Evolutionary conservation across 192 early-diverging fungal genomes (phyloP).

Genomic region (Rhizophlyctis rosea): DNA sequence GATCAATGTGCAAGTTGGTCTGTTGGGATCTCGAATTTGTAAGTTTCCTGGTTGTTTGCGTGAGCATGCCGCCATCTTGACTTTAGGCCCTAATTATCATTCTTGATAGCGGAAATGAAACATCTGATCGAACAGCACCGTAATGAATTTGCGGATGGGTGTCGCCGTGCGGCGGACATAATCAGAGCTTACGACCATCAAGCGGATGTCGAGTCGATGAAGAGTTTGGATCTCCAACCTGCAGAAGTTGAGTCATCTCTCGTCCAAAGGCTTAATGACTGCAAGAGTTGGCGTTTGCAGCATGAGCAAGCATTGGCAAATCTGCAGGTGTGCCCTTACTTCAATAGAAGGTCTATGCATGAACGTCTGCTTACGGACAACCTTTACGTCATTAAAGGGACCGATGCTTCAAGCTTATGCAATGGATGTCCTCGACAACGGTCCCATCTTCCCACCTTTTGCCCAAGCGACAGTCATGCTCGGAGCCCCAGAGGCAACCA

Average conservation of each 20-base stretch:
- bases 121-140: background rate
- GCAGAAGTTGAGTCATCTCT: background rate
- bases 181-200: too few species aligned
- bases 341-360: too few species aligned
- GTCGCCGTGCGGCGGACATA: too few species aligned
- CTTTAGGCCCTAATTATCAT: background rate
- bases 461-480: slow-evolving; percentile 8
- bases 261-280: slow-evolving; percentile 3
- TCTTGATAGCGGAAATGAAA: background rate
- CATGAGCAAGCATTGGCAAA: slow-evolving; percentile 6
- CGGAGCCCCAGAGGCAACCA: slow-evolving; percentile 9
- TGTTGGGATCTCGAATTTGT: slow-evolving; percentile 44
- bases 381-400: slow-evolving; percentile 5
- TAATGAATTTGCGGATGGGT: background rate
- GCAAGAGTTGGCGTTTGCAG: slow-evolving; percentile 12
- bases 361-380: background rate
- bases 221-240: background rate
- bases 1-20: slow-evolving; percentile 44
- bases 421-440: slow-evolving; percentile 8
- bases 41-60: slow-evolving; percentile 5
- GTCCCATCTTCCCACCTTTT: slow-evolving; percentile 20
- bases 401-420: slow-evolving; percentile 14
- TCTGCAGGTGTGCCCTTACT: slow-evolving; percentile 8
- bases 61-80: too few species aligned
- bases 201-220: background rate